phyloP scores from a whole-genome alignment of 768 basidiomycete genomes.

The Gelatoporia subvermispora region DNA sequence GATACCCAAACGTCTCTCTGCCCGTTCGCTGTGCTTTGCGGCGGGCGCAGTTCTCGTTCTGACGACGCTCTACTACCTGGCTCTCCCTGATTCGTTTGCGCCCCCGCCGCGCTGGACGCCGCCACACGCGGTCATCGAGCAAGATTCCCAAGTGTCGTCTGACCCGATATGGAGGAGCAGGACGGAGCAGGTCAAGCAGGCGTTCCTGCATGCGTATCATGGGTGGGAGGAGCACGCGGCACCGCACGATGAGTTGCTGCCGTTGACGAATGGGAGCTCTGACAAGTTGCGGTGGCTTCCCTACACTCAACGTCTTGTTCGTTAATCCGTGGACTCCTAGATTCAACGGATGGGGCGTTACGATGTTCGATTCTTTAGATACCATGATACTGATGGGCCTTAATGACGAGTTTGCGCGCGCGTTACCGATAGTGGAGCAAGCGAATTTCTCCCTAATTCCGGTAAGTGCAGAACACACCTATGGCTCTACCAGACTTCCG shows the following conservation, averaged over 20 bases:
- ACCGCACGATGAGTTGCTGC: conserved; percentile 59
- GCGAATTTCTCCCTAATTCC: conserved; percentile 42
- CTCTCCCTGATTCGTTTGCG: background rate
- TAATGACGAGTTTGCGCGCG: conserved; percentile 61
- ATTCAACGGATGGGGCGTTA: conserved; percentile 77
- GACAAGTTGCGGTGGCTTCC: conserved; percentile 40
- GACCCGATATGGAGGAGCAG: conserved; percentile 12
- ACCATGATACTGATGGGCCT: conserved; percentile 80
- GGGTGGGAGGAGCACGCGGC: conserved; percentile 60
- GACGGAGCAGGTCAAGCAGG: conserved; percentile 52
- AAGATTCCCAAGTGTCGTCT: background rate
- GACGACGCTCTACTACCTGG: conserved; percentile 16
- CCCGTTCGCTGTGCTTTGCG: conserved; percentile 11
- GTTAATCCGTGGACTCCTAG: conserved; percentile 28
- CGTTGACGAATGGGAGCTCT: conserved; percentile 39
- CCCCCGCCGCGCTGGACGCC: background rate
- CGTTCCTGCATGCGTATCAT: conserved; percentile 64
- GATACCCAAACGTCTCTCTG: conserved; percentile 5
- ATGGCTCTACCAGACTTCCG: no score
- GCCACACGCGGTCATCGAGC: background rate
- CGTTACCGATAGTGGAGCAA: conserved; percentile 45
- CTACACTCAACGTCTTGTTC: background rate
- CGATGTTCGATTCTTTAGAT: conserved; percentile 76
- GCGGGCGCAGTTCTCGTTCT: conserved; percentile 10
- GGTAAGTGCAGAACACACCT: conserved; percentile 25